Conservation (phyloP, 2,329 filamentous ascomycete genomes). For the Aspergillus sp. region DNA sequence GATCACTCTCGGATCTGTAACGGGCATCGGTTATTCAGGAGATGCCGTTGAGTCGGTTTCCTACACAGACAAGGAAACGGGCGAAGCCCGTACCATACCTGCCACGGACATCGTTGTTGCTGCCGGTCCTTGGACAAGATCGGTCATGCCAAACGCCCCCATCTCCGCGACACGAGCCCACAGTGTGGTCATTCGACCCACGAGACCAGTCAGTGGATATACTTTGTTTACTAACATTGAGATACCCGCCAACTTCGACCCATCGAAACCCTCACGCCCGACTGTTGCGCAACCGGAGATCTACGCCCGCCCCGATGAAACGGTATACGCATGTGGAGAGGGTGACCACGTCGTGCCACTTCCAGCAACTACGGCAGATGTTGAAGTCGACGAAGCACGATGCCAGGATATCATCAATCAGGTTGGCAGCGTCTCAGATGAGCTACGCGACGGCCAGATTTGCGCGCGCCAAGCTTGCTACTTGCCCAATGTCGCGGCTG, state of each 20-base stretch:
- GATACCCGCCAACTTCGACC: conserved; percentile 63
- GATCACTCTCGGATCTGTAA: conserved; percentile 69
- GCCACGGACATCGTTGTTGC: conserved; percentile 62
- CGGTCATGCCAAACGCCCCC: conserved; percentile 54
- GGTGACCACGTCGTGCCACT: conserved; percentile 74
- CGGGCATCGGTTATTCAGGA: conserved; percentile 59
- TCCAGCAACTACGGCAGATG: conserved; percentile 71
- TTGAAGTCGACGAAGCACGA: conserved; percentile 70
- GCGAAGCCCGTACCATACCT: conserved; percentile 49
- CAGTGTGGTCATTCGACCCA: conserved; percentile 60
- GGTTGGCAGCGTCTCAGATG: conserved; percentile 55
- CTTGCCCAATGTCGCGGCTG: conserved; percentile 68
- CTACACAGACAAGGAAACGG: conserved; percentile 56
- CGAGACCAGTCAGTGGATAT: conserved; percentile 50
- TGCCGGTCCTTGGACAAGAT: conserved; percentile 62
- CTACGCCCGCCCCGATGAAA: conserved; percentile 82
- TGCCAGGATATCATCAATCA: conserved; percentile 87
- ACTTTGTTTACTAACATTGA: conserved; percentile 76
- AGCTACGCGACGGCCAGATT: conserved; percentile 67
- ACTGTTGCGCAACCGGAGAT: conserved; percentile 82
- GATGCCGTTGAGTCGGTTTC: conserved; percentile 62
- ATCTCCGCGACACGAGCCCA: conserved; percentile 63
- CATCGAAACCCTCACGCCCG: conserved; percentile 51
- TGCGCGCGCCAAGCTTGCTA: conserved; percentile 87
- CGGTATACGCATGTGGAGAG: conserved; percentile 93